phyloP scores from a whole-genome alignment of 192 early-diverging fungal genomes.

The Coemansia sp. region DNA sequence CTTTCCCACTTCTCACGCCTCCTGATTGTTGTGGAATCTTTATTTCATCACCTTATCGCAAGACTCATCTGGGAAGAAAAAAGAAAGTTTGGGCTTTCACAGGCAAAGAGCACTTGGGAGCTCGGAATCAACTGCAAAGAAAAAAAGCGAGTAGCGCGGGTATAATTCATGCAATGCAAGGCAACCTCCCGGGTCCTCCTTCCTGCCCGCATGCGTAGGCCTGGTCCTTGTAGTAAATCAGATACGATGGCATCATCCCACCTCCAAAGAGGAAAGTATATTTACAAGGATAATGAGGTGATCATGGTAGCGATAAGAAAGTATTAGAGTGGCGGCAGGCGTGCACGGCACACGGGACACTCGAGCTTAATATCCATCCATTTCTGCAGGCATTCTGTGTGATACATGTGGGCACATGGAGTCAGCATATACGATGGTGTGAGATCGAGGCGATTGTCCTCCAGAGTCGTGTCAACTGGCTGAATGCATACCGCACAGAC shows the following conservation, averaged over 20 bases:
- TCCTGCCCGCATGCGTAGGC: background rate
- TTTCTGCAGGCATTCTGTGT: slow-evolving; percentile 68
- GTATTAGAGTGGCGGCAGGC: slow-evolving; percentile 61
- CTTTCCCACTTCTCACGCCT: background rate
- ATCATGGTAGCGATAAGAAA: background rate
- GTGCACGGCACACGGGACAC: slow-evolving; percentile 67
- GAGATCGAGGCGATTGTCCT: slow-evolving; percentile 5
- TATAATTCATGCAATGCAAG: slow-evolving; percentile 6
- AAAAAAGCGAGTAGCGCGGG: background rate
- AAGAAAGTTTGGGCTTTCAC: background rate
- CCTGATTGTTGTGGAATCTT: background rate
- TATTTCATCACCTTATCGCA: background rate
- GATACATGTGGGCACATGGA: slow-evolving; percentile 79
- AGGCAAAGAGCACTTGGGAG: background rate
- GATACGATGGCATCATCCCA: slow-evolving; percentile 1
- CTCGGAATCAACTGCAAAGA: background rate
- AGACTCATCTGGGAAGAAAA: background rate
- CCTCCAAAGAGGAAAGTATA: background rate
- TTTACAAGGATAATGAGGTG: background rate
- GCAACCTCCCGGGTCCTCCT: slow-evolving; percentile 4
- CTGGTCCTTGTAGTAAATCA: background rate
- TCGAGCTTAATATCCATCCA: slow-evolving; percentile 86
- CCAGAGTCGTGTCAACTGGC: background rate
- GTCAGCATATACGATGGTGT: slow-evolving; percentile 69
- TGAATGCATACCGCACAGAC: slow-evolving; percentile 14